Conservation (phyloP, 1,139 yeast species). For the Yamadazyma pseudoaaseri region DNA sequence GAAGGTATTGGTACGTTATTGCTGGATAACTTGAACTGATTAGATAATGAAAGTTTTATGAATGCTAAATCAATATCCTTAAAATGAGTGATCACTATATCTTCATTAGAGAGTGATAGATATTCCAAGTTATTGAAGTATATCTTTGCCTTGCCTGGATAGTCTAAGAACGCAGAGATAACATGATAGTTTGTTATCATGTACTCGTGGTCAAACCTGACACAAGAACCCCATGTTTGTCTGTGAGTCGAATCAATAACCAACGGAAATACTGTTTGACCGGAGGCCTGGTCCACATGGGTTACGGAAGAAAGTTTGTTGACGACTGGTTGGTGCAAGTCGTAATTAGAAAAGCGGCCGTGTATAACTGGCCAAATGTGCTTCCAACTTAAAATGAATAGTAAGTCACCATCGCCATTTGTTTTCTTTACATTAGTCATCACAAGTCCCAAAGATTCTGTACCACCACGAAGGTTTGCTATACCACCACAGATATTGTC, state of each 20-base stretch:
- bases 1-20: slow-evolving; percentile 8
- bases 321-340: slow-evolving; percentile 3
- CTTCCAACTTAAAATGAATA: slow-evolving; percentile 52
- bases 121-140: slow-evolving; percentile 7
- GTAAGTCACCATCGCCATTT: slow-evolving; percentile 63
- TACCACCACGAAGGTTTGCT: slow-evolving; percentile 19
- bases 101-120: slow-evolving; percentile 12
- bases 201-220: slow-evolving; percentile 23
- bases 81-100: slow-evolving; percentile 26
- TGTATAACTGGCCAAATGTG: slow-evolving; percentile 12
- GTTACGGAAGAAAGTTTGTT: slow-evolving; percentile 1
- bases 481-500: slow-evolving; percentile 69
- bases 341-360: slow-evolving; percentile 4
- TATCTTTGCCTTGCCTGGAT: slow-evolving; percentile 6
- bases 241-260: slow-evolving; percentile 8
- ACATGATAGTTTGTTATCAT: slow-evolving; percentile 40
- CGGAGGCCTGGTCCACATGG: neutral
- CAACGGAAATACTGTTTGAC: slow-evolving; percentile 18
- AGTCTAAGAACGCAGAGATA: slow-evolving; percentile 21
- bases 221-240: slow-evolving; percentile 38
- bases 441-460: slow-evolving; percentile 45
- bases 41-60: slow-evolving; percentile 20
- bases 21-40: slow-evolving; percentile 11
- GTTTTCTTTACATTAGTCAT: slow-evolving; percentile 48
- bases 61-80: slow-evolving; percentile 38